These are phyloP conservation scores for Fusarium anthophilum DNA, from an alignment of 2,329 filamentous ascomycete species.

Conservation along the genomic window DNA sequence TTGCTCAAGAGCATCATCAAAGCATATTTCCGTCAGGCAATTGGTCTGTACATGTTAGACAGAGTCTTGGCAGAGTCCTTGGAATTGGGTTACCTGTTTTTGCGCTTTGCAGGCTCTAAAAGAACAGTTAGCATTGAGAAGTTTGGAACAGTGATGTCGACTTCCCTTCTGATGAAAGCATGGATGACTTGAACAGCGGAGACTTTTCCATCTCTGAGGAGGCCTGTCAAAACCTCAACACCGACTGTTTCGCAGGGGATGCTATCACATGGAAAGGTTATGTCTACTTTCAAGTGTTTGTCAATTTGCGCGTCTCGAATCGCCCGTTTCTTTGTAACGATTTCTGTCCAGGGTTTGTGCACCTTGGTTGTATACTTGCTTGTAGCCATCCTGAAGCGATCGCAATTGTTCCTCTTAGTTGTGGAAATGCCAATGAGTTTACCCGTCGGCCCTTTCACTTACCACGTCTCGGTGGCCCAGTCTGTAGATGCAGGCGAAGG, in stretches of 20 bases:
- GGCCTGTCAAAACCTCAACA: not conserved
- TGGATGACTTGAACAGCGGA: not conserved
- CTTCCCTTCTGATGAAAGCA: not conserved
- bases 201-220: not conserved
- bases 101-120: not conserved
- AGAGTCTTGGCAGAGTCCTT: not conserved
- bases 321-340: not conserved
- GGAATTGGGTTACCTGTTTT: not conserved
- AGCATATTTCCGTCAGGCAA: not conserved
- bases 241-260: not conserved
- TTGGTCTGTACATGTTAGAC: not conserved
- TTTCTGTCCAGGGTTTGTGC: not conserved
- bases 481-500: not conserved
- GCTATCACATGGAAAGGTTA: not conserved
- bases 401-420: not conserved
- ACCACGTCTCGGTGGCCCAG: not conserved
- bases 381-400: not conserved
- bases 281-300: not conserved
- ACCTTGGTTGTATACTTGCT: fast-evolving
- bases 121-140: not conserved
- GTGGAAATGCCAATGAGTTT: not conserved
- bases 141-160: fast-evolving
- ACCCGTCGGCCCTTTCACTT: not conserved
- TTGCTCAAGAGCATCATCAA: not conserved
- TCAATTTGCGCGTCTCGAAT: not conserved